Base-by-base conservation (phyloP, 2,329 filamentous ascomycete species). In the Davidsoniella virescens region DNA sequence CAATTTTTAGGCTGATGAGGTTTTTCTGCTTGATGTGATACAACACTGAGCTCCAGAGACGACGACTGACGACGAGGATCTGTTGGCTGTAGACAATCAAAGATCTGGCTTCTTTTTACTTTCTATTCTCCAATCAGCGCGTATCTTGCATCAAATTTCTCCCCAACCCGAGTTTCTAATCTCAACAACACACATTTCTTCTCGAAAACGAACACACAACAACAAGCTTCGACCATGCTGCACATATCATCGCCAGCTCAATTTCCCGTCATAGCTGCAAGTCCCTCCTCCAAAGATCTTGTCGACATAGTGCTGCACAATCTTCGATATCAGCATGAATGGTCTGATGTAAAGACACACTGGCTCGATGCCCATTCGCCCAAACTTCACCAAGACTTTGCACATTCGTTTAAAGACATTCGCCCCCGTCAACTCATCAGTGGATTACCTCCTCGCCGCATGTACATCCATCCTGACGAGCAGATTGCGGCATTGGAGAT, bases 401-500 rank as follows among this genome's bases (percentile, higher is more conserved):
- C 37, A 9, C 43, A 36, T 37, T 33, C 47, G 7, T 53, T 50
- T 16, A 40, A 50, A 14, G 37, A 43, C 7, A 20, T 25, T 8
- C 26, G 29, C 26, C 51, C 51, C 1, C 73, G 84, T 17, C 77
- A 79, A 5, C 63, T 90, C 48, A 70, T 92, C 51, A 80, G 77
- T 18, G 85, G 85, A 23, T 65, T 88, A 3, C 84, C 85, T 1
- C 83, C 84, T 0, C 72, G 75, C 42, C 75, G 80, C 43, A 70
- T 87, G 40, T 90, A 92, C 63, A 70, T 84, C 47, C 84, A 92
- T 59, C 84, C 85, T 1, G 85, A 92, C 62, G 84, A 88, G 65
- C 85, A 90, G 65, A 78, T 85, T 56, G 78, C 76, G 55, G 72
- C 83, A 50, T 69, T 88, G 50, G 79, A 80, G 56, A 69, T 71